Base-by-base conservation (phyloP, 2,329 filamentous ascomycete genomes). In the Anthostomella pinea region DNA sequence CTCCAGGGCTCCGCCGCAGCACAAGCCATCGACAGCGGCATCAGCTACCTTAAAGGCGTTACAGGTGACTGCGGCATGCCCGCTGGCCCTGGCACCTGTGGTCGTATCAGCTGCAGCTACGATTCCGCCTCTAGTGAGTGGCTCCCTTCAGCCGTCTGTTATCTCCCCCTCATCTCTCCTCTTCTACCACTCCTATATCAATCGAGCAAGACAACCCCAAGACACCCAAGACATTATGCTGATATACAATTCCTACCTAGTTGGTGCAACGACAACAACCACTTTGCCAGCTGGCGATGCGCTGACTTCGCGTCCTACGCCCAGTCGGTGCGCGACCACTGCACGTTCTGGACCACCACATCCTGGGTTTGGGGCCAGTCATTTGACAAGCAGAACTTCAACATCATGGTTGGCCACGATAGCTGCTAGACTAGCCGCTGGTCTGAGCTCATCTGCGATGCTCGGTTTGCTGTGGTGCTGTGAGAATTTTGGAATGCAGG, bases 181-280 rank as follows among this genome's bases (percentile, higher is more conserved):
- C n/a, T n/a, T n/a, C 16, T 19, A 22, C 8, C 7, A n/a, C 29
- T 6, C 18, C 5, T n/a, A 9, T 11, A 15, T n/a, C n/a, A n/a
- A n/a, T n/a, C n/a, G n/a, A n/a, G 14, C 18, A 31, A 18, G 11
- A 13, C 17, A 9, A 8, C 16, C 5, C 5, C 10, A 10, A 5
- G 10, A n/a, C 16, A 18, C 17, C 7, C 18, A 6, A 20, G 14
- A 18, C 11, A 18, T 18, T 18, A 19, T 10, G 3, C 18, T 31
- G 11, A 19, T 30, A 11, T 21, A 20, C 3, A 20, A 8, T 6
- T 3, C 16, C 10, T 21, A 19, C 10, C 6, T 35, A 35, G 32
- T 13, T 35, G 32, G 32, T 35, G 32, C 24, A 35, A 35, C 17
- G 32, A 35, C 17, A 34, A 34, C 20, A n/a, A 23, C 5, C n/a